Evolutionary conservation across 306 rosid genomes (phyloP).

Genomic region (Corylus heterophylla): DNA sequence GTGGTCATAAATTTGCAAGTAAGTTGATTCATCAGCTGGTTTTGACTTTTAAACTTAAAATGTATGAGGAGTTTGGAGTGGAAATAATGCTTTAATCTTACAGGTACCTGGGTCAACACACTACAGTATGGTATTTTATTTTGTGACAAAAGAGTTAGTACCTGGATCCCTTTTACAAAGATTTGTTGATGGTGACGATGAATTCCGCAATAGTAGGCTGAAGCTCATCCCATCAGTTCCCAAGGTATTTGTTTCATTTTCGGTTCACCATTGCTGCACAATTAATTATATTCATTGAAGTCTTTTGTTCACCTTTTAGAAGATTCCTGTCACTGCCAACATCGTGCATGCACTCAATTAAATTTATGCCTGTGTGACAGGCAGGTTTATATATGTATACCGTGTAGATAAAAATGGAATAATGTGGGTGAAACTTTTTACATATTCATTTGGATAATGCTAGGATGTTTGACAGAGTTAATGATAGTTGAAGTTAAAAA

Average conservation of each 20-base stretch:
- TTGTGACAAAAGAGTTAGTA: slow-evolving; percentile 77
- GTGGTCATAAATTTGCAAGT: slow-evolving; percentile 83
- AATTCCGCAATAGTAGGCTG: slow-evolving; percentile 92
- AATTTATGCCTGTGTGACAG: background rate
- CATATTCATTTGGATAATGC: background rate
- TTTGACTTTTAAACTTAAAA: slow-evolving; percentile 8
- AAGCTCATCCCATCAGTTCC: slow-evolving; percentile 98
- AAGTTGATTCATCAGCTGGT: slow-evolving; percentile 41
- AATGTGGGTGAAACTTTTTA: background rate
- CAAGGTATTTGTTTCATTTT: slow-evolving; percentile 54
- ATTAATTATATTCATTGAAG: background rate
- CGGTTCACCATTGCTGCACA: background rate
- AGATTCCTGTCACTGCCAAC: background rate
- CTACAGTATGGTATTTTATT: slow-evolving; percentile 96
- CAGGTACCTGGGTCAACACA: slow-evolving; percentile 96
- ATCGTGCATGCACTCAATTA: background rate
- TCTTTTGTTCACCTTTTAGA: background rate
- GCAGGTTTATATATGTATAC: background rate
- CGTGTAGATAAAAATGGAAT: background rate
- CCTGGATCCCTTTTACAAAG: slow-evolving; percentile 94
- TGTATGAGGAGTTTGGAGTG: slow-evolving; percentile 25
- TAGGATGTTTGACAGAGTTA: background rate
- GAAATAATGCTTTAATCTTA: slow-evolving; percentile 26
- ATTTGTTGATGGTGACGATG: slow-evolving; percentile 97
- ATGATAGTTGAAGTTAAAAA: background rate